Evolutionary conservation across 768 basidiomycete species (phyloP).

Genomic region (Daedaleopsis sinensis): DNA sequence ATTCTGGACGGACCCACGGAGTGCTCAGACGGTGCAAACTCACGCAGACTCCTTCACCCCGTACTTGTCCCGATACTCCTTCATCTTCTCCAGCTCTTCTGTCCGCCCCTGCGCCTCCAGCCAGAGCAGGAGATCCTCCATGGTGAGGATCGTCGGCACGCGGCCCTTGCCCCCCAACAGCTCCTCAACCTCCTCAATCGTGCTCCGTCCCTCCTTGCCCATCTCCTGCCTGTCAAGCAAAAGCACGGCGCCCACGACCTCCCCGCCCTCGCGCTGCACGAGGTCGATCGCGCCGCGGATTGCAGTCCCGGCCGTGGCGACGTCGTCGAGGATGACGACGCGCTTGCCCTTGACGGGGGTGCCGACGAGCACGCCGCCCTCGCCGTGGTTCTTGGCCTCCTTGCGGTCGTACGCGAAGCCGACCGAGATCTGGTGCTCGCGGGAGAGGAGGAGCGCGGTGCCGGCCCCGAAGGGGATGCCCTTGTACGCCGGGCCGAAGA

Average conservation of each 20-base stretch:
- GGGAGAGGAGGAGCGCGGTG: conserved; percentile 74
- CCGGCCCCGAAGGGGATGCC: conserved; percentile 92
- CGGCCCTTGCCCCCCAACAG: conserved; percentile 69
- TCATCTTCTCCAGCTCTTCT: conserved; percentile 72
- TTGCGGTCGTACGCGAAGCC: conserved; percentile 94
- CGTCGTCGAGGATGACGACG: conserved; percentile 93
- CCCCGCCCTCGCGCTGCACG: conserved; percentile 68
- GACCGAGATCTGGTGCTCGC: conserved; percentile 63
- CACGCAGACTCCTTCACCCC: conserved; percentile 49
- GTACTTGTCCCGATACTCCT: conserved; percentile 73
- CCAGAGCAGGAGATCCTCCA: conserved; percentile 87
- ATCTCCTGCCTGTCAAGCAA: conserved; percentile 87
- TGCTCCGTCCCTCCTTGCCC: conserved; percentile 71
- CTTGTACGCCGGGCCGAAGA: conserved; percentile 98
- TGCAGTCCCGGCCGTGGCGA: conserved; percentile 92
- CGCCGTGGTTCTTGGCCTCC: conserved; percentile 94
- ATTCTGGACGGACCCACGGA: background rate
- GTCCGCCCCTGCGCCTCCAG: conserved; percentile 67
- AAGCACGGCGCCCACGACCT: conserved; percentile 88
- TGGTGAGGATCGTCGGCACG: conserved; percentile 79
- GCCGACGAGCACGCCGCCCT: conserved; percentile 91
- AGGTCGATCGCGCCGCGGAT: conserved; percentile 81
- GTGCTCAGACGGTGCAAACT: background rate
- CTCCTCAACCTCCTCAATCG: conserved; percentile 80
- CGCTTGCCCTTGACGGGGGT: conserved; percentile 76